Evolutionary conservation across 495 filamentous ascomycete genomes (phyloP).

Genomic region (Trichoderma gamsii): DNA sequence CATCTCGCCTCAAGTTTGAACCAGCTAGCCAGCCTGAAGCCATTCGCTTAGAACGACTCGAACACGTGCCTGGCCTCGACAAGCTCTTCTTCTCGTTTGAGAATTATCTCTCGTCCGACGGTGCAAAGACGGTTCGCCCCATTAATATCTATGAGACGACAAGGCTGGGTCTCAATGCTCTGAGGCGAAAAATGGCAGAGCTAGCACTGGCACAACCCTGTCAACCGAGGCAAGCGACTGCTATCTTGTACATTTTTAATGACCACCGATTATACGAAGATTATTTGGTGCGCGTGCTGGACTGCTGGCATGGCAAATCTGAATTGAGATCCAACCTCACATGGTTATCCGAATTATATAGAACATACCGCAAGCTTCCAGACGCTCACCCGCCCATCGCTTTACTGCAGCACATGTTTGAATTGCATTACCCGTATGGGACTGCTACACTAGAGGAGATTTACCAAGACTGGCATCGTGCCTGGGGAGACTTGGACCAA

Average conservation of each 20-base stretch:
- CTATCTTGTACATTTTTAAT: neutral
- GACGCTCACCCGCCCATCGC: conserved; percentile 24
- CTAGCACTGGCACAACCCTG: conserved; percentile 14
- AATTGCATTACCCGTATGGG: conserved; percentile 34
- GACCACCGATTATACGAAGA: conserved; percentile 13
- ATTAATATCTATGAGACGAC: conserved; percentile 11
- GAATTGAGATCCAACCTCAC: neutral
- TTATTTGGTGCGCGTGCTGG: conserved; percentile 4
- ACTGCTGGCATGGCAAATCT: neutral
- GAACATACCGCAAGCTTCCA: conserved; percentile 25
- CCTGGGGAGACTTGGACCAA: conserved; percentile 32
- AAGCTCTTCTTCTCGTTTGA: conserved; percentile 15
- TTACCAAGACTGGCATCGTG: conserved; percentile 48
- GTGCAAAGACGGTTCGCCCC: neutral
- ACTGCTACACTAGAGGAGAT: conserved; percentile 43
- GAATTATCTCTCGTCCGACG: conserved; percentile 4
- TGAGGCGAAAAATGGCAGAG: neutral
- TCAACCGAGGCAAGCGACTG: neutral
- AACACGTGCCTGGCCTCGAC: neutral
- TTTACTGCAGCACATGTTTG: conserved; percentile 37
- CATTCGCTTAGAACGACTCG: conserved; percentile 1
- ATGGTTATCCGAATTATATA: conserved; percentile 22
- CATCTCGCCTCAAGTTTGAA: conserved; percentile 2
- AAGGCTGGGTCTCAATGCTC: neutral
- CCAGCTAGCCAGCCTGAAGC: neutral